phyloP scores from a whole-genome alignment of 2,329 filamentous ascomycete genomes.

The Akanthomyces lecanii region DNA sequence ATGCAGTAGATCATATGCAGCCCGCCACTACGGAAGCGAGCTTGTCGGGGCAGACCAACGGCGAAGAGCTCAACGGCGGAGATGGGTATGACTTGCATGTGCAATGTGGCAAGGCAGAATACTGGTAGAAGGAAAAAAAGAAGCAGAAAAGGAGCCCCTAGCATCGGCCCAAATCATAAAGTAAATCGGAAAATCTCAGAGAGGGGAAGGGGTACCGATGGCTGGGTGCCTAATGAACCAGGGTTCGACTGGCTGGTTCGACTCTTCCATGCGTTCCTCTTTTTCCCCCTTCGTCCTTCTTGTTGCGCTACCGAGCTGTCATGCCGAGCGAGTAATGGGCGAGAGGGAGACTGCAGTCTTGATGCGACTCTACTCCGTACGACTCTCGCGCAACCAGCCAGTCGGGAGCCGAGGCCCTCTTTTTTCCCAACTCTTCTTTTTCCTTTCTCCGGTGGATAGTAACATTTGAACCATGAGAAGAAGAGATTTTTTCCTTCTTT shows the following conservation, averaged over 20 bases:
- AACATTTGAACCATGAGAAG: no score
- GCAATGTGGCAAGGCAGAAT: no score
- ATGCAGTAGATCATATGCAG: not conserved
- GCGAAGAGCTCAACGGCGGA: no score
- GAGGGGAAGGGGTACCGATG: not conserved
- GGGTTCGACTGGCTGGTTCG: not conserved
- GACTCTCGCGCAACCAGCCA: not conserved
- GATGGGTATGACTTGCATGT: not conserved
- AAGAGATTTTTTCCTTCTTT: not conserved
- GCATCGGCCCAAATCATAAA: slow-evolving; percentile 10
- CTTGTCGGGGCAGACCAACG: not conserved
- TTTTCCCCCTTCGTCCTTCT: not conserved
- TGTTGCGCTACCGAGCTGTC: not conserved
- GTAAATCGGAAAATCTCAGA: slow-evolving; percentile 9
- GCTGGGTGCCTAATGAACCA: not conserved
- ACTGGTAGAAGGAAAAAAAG: not conserved
- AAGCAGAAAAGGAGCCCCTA: not conserved
- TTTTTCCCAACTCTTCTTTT: not conserved
- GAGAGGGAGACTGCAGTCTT: not conserved
- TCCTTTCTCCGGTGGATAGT: no score
- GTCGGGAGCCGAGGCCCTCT: not conserved
- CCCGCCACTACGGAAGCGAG: not conserved
- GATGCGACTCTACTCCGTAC: not conserved
- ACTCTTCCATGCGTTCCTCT: not conserved
- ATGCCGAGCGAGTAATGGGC: not conserved